phyloP scores from a whole-genome alignment of 495 filamentous ascomycete species.

The Pyrenopolyporus hunteri region DNA sequence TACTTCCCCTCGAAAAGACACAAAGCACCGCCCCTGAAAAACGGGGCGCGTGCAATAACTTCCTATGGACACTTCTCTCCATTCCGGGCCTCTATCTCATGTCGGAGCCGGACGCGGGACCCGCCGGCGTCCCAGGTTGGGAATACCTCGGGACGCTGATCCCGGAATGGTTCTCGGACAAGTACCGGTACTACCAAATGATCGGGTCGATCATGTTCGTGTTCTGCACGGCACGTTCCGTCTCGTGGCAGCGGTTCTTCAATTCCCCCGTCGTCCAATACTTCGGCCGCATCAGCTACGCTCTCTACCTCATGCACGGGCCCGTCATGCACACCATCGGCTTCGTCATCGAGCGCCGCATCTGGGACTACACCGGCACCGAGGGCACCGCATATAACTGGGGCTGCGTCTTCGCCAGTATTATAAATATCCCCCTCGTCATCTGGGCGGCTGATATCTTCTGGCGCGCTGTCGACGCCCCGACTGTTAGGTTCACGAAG shows the following conservation, averaged over 20 bases:
- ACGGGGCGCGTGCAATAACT: slow-evolving; percentile 17
- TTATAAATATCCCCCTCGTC: slow-evolving; percentile 47
- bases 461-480: slow-evolving; percentile 53
- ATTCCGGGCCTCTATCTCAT: slow-evolving; percentile 50
- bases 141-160: slow-evolving; percentile 45
- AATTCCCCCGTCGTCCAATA: slow-evolving; percentile 48
- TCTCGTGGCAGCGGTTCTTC: slow-evolving; percentile 47
- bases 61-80: slow-evolving; percentile 36
- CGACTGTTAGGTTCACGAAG: slow-evolving; percentile 52
- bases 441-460: slow-evolving; percentile 55
- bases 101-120: slow-evolving; percentile 49
- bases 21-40: background rate
- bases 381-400: slow-evolving; percentile 43
- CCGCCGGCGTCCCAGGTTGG: slow-evolving; percentile 49
- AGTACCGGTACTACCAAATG: slow-evolving; percentile 53
- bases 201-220: slow-evolving; percentile 50
- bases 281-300: slow-evolving; percentile 57
- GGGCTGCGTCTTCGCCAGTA: slow-evolving; percentile 44
- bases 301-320: slow-evolving; percentile 60
- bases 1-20: slow-evolving; percentile 32
- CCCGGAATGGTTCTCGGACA: slow-evolving; percentile 48
- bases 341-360: slow-evolving; percentile 45
- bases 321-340: slow-evolving; percentile 55
- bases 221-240: slow-evolving; percentile 42
- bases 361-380: slow-evolving; percentile 44